Evolutionary conservation across 164 flowering plant species (phyloP).

Genomic region (Macadamia integrifolia): DNA sequence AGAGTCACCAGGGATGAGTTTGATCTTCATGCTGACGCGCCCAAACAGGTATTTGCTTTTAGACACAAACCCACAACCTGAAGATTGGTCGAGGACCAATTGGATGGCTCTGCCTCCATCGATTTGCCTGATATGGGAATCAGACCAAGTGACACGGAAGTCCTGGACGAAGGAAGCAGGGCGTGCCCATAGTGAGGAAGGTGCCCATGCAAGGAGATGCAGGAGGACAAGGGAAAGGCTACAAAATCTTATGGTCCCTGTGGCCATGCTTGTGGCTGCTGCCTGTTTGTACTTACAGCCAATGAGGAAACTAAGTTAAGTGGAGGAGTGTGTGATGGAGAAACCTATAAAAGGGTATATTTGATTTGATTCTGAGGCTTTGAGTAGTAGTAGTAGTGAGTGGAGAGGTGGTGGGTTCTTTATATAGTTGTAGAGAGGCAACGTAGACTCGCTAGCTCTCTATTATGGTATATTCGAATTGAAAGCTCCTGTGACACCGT

Average conservation of each 20-base stretch:
- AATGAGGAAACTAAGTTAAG: too few species aligned
- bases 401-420: background rate
- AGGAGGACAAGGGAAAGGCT: conserved; percentile 2
- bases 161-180: conserved; percentile 45
- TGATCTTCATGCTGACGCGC: conserved; percentile 58
- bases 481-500: conserved; percentile 16
- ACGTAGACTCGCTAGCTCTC: conserved; percentile 12
- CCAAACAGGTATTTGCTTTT: conserved; percentile 47
- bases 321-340: too few species aligned
- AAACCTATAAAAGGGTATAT: too few species aligned
- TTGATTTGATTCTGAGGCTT: too few species aligned
- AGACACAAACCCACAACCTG: conserved; percentile 66
- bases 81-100: conserved; percentile 41
- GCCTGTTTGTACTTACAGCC: too few species aligned
- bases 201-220: conserved; percentile 9
- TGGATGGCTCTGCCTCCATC: conserved; percentile 45
- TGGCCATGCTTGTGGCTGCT: conserved; percentile 3
- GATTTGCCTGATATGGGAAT: conserved; percentile 37
- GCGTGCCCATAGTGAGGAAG: conserved; percentile 17
- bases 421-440: conserved; percentile 11
- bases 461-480: conserved; percentile 10
- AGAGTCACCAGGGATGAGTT: conserved; percentile 61
- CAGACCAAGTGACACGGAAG: conserved; percentile 45
- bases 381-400: too few species aligned
- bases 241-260: background rate